Conservation (phyloP, 495 filamentous ascomycete species). For the Neurospora sp. region DNA sequence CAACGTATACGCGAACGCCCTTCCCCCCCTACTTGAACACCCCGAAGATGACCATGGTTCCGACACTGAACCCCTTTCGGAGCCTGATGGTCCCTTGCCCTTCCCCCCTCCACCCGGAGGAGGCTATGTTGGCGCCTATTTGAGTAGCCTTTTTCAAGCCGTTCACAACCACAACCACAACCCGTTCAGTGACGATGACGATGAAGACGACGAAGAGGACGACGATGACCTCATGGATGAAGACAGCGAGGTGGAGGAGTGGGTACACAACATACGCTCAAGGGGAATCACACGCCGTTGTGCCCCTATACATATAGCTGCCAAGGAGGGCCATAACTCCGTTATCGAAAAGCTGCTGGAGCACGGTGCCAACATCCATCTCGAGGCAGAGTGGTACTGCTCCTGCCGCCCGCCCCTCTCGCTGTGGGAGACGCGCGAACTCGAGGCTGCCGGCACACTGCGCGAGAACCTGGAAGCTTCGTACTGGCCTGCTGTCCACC, state of each 20-base stretch:
- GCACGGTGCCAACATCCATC: conserved; percentile 16
- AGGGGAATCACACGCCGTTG: neutral
- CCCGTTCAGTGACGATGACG: neutral
- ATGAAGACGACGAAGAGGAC: neutral
- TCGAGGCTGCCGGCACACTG: neutral
- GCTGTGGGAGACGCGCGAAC: neutral
- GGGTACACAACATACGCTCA: neutral
- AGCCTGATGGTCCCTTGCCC: neutral
- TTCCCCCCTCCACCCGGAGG: neutral
- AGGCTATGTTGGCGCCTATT: neutral
- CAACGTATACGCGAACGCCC: neutral
- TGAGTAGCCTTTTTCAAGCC: neutral
- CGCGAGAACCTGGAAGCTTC: neutral
- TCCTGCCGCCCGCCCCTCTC: neutral
- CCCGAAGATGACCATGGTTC: neutral
- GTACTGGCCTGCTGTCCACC: conserved; percentile 6
- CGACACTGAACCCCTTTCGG: neutral
- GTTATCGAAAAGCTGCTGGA: conserved; percentile 21
- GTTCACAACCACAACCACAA: neutral
- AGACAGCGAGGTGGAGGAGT: neutral
- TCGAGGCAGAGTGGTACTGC: neutral
- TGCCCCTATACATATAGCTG: neutral
- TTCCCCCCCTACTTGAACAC: neutral
- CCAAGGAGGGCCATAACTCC: conserved; percentile 17
- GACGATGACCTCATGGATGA: neutral